Conservation (phyloP, 2,329 filamentous ascomycete genomes). For the Aphanoascus verrucosus region DNA sequence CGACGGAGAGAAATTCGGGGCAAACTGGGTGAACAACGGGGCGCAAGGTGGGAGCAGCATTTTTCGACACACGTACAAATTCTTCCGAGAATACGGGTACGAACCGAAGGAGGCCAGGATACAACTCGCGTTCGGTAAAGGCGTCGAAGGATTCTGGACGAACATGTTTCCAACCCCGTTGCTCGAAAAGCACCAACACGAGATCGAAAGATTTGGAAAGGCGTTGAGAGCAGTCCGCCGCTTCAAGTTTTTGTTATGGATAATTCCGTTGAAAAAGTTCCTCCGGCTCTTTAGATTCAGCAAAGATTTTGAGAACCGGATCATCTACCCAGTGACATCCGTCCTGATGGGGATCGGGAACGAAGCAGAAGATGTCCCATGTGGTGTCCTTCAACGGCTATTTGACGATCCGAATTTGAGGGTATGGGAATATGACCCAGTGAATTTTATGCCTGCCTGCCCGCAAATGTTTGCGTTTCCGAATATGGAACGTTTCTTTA, state of each 20-base stretch:
- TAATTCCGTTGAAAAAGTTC: conserved; percentile 52
- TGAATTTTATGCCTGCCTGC: conserved; percentile 45
- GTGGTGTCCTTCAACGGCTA: conserved; percentile 53
- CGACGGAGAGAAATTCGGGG: conserved; percentile 47
- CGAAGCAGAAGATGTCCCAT: conserved; percentile 59
- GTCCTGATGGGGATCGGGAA: conserved; percentile 67
- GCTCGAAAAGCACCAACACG: conserved; percentile 44
- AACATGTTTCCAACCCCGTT: conserved; percentile 50
- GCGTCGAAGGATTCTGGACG: conserved; percentile 47
- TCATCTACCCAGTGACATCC: conserved; percentile 61
- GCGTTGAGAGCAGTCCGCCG: conserved; percentile 47
- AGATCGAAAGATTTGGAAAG: conserved; percentile 45
- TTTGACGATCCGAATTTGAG: conserved; percentile 51
- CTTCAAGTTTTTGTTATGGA: conserved; percentile 46
- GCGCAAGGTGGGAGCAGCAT: conserved; percentile 52
- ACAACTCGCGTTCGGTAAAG: conserved; percentile 52
- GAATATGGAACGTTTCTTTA: conserved; percentile 48
- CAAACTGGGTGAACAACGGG: conserved; percentile 51
- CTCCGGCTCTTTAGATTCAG: conserved; percentile 59
- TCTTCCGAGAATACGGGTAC: conserved; percentile 48
- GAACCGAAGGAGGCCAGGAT: conserved; percentile 48
- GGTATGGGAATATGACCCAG: conserved; percentile 49
- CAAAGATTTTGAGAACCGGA: conserved; percentile 58
- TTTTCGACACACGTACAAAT: conserved; percentile 53
- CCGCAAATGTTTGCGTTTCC: conserved; percentile 53